phyloP scores from a whole-genome alignment of 1,284 basidiomycete genomes.

The Melampsora abietis-canadensis region DNA sequence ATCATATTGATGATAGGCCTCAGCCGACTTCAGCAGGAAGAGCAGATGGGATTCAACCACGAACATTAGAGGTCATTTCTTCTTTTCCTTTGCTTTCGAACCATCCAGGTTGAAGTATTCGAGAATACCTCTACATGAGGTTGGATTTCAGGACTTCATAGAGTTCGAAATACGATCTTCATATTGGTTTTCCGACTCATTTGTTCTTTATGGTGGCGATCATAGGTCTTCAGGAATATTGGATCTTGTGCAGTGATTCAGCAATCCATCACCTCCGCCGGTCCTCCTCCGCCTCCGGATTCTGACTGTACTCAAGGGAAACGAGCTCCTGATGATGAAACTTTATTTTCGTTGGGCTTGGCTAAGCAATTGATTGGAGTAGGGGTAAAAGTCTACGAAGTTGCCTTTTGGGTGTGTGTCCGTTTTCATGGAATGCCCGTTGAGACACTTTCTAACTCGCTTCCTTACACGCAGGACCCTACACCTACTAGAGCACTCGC shows the following conservation, averaged over 20 bases:
- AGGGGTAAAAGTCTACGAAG: constrained; percentile 54
- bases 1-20: constrained; percentile 53
- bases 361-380: constrained; percentile 51
- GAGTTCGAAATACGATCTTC: too few species aligned
- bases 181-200: not conserved
- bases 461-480: constrained; percentile 45
- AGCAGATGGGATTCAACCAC: constrained; percentile 55
- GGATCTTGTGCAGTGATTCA: constrained; percentile 8
- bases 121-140: too few species aligned
- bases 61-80: constrained; percentile 49
- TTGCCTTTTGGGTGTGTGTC: constrained; percentile 54
- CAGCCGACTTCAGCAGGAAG: constrained; percentile 54
- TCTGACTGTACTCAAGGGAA: constrained; percentile 45
- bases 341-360: constrained; percentile 43
- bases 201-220: not conserved
- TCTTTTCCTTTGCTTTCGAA: not conserved
- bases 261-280: constrained; percentile 19
- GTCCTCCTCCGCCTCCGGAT: constrained; percentile 46
- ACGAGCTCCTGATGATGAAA: constrained; percentile 44
- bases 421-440: constrained; percentile 1
- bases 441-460: not conserved
- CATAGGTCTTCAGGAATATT: constrained; percentile 34
- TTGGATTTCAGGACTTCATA: too few species aligned
- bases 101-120: too few species aligned
- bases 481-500: constrained; percentile 51